Evolutionary conservation across 768 basidiomycete genomes (phyloP).

Genomic region (Tylopilus sp.): DNA sequence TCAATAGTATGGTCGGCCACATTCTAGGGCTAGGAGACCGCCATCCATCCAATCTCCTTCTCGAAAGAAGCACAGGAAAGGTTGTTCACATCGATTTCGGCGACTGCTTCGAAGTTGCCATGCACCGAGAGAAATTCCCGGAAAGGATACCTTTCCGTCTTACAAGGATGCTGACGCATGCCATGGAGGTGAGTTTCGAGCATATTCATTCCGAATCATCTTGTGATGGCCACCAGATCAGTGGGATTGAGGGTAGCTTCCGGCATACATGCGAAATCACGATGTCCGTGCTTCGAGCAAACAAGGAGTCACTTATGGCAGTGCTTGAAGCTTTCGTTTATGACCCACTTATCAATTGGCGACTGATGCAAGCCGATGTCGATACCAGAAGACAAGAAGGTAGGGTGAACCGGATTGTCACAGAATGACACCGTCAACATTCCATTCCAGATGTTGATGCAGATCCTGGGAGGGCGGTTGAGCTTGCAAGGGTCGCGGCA

Average conservation of each 20-base stretch:
- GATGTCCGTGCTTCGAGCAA: constrained; percentile 95
- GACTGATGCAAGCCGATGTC: constrained; percentile 81
- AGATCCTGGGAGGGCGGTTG: constrained; percentile 54
- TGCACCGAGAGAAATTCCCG: constrained; percentile 98
- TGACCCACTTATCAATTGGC: constrained; percentile 97
- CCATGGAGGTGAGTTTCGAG: constrained; percentile 80
- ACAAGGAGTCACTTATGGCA: constrained; percentile 99
- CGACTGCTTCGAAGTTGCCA: constrained; percentile 97
- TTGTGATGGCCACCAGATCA: constrained; percentile 60
- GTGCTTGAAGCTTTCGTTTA: constrained; percentile 98
- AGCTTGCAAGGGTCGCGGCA: constrained; percentile 62
- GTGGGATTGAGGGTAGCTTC: constrained; percentile 97
- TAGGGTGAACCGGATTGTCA: constrained; percentile 23
- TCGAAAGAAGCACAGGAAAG: constrained; percentile 89
- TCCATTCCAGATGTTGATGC: constrained; percentile 37
- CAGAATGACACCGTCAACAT: background rate
- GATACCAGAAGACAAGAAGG: constrained; percentile 71
- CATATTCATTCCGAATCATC: background rate
- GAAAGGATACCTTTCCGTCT: constrained; percentile 98
- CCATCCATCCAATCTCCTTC: constrained; percentile 91
- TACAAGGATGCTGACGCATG: constrained; percentile 97
- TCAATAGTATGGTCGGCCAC: constrained; percentile 98
- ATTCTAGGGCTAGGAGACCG: constrained; percentile 97
- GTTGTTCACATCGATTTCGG: constrained; percentile 98
- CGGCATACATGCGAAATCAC: constrained; percentile 93